These are phyloP conservation scores for Periconia macrospinosa DNA, from an alignment of 2,329 filamentous ascomycete genomes.

Conservation along the genomic window DNA sequence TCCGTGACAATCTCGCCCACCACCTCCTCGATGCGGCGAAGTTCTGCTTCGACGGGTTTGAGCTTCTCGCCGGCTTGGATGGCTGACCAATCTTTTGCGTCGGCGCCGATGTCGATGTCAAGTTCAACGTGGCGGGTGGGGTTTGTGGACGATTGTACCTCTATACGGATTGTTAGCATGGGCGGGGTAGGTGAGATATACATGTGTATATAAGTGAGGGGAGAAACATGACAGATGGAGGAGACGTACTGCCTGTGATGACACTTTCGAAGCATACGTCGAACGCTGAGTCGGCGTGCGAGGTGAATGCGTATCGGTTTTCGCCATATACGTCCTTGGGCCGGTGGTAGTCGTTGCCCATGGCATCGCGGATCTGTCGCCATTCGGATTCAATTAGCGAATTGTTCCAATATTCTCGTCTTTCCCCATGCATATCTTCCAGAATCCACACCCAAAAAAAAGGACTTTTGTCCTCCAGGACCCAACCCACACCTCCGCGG, in stretches of 20 bases:
- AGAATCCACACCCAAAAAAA: neutral
- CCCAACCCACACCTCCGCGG: neutral
- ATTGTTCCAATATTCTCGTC: neutral
- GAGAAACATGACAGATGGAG: neutral
- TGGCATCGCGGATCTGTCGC: constrained; percentile 83
- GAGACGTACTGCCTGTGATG: constrained; percentile 58
- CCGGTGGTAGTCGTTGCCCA: constrained; percentile 93
- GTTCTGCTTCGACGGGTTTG: constrained; percentile 92
- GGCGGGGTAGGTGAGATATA: neutral
- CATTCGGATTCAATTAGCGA: constrained; percentile 3
- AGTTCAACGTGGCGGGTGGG: constrained; percentile 78
- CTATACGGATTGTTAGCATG: constrained; percentile 14
- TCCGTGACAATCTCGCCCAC: constrained; percentile 85
- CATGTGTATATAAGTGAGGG: neutral
- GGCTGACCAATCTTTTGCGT: constrained; percentile 96
- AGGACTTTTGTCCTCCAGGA: neutral
- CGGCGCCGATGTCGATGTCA: constrained; percentile 93
- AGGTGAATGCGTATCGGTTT: constrained; percentile 90
- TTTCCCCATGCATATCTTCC: neutral
- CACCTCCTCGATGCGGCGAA: constrained; percentile 89
- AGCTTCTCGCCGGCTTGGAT: constrained; percentile 97
- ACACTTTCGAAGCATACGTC: constrained; percentile 96
- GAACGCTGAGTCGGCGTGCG: constrained; percentile 87
- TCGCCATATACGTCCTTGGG: constrained; percentile 92
- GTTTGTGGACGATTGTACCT: constrained; percentile 43